phyloP scores from a whole-genome alignment of 805 yeast species.

The Metschnikowia lochheadii region DNA sequence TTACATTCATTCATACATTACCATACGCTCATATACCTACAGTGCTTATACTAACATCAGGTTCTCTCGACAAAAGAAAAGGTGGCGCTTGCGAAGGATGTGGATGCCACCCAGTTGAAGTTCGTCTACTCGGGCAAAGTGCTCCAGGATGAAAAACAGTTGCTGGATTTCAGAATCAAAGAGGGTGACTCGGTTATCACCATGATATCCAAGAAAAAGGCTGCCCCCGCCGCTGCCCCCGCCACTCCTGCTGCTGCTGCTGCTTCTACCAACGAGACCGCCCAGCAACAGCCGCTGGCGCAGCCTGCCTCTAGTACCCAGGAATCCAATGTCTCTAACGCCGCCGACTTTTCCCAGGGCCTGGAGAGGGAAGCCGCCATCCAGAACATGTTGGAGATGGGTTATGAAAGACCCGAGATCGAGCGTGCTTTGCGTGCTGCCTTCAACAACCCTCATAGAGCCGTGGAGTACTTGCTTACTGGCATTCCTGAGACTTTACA shows the following conservation, averaged over 20 bases:
- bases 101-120: constrained; percentile 73
- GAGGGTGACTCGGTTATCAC: constrained; percentile 86
- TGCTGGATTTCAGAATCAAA: constrained; percentile 70
- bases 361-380: constrained; percentile 73
- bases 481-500: constrained; percentile 74
- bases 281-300: neutral
- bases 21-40: no score
- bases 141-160: constrained; percentile 73
- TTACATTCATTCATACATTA: no score
- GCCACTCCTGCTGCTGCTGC: constrained; percentile 25
- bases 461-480: constrained; percentile 88
- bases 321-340: constrained; percentile 18
- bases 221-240: constrained; percentile 19
- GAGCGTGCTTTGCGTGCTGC: constrained; percentile 93
- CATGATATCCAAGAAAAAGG: constrained; percentile 63
- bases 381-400: constrained; percentile 89
- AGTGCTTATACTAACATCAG: constrained; percentile 24
- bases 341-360: constrained; percentile 71
- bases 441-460: constrained; percentile 95
- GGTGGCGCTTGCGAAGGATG: constrained; percentile 62
- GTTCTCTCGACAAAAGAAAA: constrained; percentile 65
- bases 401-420: constrained; percentile 82
- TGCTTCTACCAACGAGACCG: neutral
- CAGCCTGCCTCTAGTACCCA: neutral
- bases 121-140: constrained; percentile 91